A percentile compares a stretch with the other conserved stretches of the same genome.
phyloP scores from a whole-genome alignment of 164 flowering plant species.

The Magnolia kwangsiensis region DNA sequence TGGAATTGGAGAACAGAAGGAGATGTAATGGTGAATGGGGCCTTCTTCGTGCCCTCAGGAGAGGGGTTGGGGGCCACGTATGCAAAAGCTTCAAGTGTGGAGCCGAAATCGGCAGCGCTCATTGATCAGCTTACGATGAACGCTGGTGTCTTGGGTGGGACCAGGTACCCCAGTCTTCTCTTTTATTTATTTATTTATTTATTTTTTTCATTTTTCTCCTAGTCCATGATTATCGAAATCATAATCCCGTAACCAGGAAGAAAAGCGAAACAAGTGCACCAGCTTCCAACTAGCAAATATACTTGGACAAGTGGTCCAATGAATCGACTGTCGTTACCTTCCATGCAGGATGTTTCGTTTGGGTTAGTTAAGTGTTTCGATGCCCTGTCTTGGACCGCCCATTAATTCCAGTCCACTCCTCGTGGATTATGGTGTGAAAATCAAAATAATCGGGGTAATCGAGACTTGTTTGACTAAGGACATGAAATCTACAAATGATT shows the following conservation, averaged over 20 bases:
- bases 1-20: slow-evolving; percentile 94
- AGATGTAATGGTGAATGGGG: slow-evolving; percentile 80
- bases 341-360: background rate
- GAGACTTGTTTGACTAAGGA: too few species aligned
- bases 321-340: too few species aligned
- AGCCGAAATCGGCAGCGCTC: slow-evolving; percentile 55
- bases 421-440: too few species aligned
- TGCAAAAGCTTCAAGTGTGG: slow-evolving; percentile 58
- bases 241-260: too few species aligned
- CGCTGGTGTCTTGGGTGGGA: slow-evolving; percentile 63
- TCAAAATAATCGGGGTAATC: too few species aligned
- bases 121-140: slow-evolving; percentile 64
- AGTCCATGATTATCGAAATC: too few species aligned
- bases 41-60: slow-evolving; percentile 87
- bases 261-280: background rate
- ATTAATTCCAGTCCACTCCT: too few species aligned
- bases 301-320: background rate
- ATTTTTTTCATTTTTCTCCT: too few species aligned
- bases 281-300: too few species aligned
- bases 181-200: background rate
- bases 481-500: too few species aligned
- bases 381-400: background rate
- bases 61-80: slow-evolving; percentile 40
- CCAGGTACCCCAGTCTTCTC: slow-evolving; percentile 34
- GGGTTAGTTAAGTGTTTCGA: background rate